Conservation (phyloP, 2,329 filamentous ascomycete genomes). For the Arthrobotrys musiformis region DNA sequence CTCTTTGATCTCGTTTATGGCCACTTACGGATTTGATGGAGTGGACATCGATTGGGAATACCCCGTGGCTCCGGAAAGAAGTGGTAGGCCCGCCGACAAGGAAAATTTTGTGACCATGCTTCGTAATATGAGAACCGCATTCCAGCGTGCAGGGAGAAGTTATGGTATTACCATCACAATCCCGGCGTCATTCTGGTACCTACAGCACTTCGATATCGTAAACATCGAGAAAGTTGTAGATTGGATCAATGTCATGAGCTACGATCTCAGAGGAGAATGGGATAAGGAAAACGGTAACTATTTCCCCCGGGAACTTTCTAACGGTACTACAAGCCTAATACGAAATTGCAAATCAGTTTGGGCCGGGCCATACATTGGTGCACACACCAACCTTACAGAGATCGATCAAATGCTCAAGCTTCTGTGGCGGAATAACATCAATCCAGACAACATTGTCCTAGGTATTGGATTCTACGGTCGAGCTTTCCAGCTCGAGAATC, state of each 20-base stretch:
- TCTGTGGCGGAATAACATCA: conserved; percentile 59
- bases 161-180: conserved; percentile 58
- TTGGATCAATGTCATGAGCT: conserved; percentile 62
- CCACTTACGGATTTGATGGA: conserved; percentile 60
- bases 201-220: conserved; percentile 60
- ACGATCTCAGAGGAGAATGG: conserved; percentile 58
- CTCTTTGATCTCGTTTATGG: conserved; percentile 58
- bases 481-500: conserved; percentile 58
- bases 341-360: conserved; percentile 24
- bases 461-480: conserved; percentile 57
- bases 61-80: conserved; percentile 36
- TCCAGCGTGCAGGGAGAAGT: not conserved
- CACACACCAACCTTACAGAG: conserved; percentile 61
- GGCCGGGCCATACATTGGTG: conserved; percentile 38
- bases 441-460: conserved; percentile 50
- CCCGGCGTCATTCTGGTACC: conserved; percentile 60
- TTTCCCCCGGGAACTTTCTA: not conserved
- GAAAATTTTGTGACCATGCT: conserved; percentile 39
- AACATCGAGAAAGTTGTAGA: conserved; percentile 59
- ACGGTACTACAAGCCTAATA: conserved; percentile 5
- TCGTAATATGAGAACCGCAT: conserved; percentile 2
- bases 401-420: conserved; percentile 60
- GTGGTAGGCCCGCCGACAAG: conserved; percentile 17
- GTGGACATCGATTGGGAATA: conserved; percentile 63
- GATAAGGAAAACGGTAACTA: conserved; percentile 45